These are phyloP conservation scores for Pisolithus orientalis DNA, from an alignment of 768 basidiomycete genomes.

Conservation along the genomic window DNA sequence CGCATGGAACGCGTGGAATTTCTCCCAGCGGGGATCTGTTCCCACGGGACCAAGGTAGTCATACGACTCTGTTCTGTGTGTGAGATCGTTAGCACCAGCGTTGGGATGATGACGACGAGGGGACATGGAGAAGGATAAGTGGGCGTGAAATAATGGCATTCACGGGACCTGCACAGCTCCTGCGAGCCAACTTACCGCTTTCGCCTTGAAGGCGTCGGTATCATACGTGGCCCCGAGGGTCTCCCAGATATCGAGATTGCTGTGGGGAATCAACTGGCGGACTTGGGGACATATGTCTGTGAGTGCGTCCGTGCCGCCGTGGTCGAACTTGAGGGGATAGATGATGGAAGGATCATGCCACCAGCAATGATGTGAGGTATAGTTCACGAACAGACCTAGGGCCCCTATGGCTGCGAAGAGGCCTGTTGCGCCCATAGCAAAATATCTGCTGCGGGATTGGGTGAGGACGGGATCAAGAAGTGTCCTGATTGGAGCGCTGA, in stretches of 20 bases:
- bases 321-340: too few species aligned
- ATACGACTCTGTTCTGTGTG: constrained; percentile 37
- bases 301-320: too few species aligned
- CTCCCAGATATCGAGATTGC: constrained; percentile 29
- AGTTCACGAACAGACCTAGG: too few species aligned
- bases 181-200: constrained; percentile 31
- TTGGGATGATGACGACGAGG: too few species aligned
- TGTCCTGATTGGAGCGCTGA: too few species aligned
- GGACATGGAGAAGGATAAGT: too few species aligned
- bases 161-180: constrained; percentile 37
- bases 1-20: constrained; percentile 46
- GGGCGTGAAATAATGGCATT: constrained; percentile 8
- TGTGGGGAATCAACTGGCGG: constrained; percentile 26
- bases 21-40: constrained; percentile 48
- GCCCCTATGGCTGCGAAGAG: too few species aligned
- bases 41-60: constrained; percentile 44
- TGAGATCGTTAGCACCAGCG: neutral
- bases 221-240: constrained; percentile 24
- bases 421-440: too few species aligned
- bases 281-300: constrained; percentile 30
- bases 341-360: too few species aligned
- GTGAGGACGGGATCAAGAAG: too few species aligned
- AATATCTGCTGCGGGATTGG: too few species aligned
- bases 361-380: too few species aligned
- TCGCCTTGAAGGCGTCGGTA: constrained; percentile 29